Base-by-base conservation (phyloP, 768 basidiomycete species). In the Lactarius sp. region DNA sequence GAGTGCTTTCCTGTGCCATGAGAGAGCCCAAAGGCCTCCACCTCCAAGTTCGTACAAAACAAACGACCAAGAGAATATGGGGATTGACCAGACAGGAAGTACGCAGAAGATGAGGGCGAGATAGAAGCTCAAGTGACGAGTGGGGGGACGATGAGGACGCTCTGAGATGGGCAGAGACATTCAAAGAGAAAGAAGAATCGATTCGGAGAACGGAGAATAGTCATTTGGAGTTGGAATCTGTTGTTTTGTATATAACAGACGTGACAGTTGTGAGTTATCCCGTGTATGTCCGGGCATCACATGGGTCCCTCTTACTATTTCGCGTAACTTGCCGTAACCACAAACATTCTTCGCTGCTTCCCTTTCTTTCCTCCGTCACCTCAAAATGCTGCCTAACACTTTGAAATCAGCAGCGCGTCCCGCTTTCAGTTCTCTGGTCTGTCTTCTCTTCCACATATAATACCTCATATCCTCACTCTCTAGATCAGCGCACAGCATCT, bases 21-120 rank as follows among this genome's bases (percentile, higher is more conserved):
- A 66, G 64, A 78, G 81, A 6, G 74, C 70, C 76, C 71, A 80
- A 61, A 83, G 68, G 44, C 66, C 74, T 39, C 79, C 77, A 44
- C 76, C 73, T 65, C 74, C 75, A 46, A 88, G 71, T 50, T 81
- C 74, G 71, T 78, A 78, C 65, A 78, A 51, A 49, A 80, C 81
- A 70, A 83, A 89, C 7, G 73, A 70, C 90, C 90, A 92, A 22
- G 86, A 81, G 27, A 85, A 68, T 10, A 88, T 85, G 7, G 83
- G 75, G 41, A 82, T 71, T 6, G 81, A 81, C 82, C 87, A 88
- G 59, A 91, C 66, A 8, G 90, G 89, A 5, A 81, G 68, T 61
- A 90, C 81, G 59, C 82, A 69, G 52, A 79, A 64, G 62, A 85
- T 61, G 41, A 91, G 75, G 65, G 83, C 85, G 58, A 83, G 31